Evolutionary conservation across 495 filamentous ascomycete genomes (phyloP).

Genomic region (Penicillium crystallinum): DNA sequence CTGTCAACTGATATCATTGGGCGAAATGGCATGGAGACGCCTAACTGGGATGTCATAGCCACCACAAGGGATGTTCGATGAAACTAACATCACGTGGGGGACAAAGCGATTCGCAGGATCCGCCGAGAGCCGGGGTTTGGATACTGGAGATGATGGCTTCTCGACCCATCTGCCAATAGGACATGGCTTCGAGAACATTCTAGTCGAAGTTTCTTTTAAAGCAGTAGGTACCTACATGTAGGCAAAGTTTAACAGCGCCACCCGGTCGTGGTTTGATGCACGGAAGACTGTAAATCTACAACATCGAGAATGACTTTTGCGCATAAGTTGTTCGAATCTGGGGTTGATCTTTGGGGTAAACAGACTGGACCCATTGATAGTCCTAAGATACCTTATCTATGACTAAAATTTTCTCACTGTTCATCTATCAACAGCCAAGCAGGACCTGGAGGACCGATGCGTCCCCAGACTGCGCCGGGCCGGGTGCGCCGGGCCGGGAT

Average conservation of each 20-base stretch:
- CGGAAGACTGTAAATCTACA: neutral
- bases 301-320: neutral
- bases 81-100: too few species aligned
- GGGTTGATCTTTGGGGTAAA: constrained; percentile 1
- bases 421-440: neutral
- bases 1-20: too few species aligned
- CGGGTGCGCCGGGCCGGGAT: constrained; percentile 6
- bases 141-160: too few species aligned
- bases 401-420: neutral
- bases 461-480: neutral
- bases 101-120: too few species aligned
- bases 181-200: constrained; percentile 2
- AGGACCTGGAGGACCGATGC: neutral
- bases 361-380: neutral
- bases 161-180: too few species aligned
- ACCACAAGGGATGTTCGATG: too few species aligned
- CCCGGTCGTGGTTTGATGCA: neutral
- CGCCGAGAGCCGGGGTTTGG: too few species aligned
- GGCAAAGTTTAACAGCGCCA: neutral
- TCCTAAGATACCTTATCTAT: neutral
- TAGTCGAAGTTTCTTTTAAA: neutral
- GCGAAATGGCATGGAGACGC: too few species aligned
- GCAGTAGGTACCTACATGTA: too few species aligned
- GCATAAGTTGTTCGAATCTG: neutral
- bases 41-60: too few species aligned